Conservation (phyloP, 495 filamentous ascomycete genomes). For the Tuber indicum region DNA sequence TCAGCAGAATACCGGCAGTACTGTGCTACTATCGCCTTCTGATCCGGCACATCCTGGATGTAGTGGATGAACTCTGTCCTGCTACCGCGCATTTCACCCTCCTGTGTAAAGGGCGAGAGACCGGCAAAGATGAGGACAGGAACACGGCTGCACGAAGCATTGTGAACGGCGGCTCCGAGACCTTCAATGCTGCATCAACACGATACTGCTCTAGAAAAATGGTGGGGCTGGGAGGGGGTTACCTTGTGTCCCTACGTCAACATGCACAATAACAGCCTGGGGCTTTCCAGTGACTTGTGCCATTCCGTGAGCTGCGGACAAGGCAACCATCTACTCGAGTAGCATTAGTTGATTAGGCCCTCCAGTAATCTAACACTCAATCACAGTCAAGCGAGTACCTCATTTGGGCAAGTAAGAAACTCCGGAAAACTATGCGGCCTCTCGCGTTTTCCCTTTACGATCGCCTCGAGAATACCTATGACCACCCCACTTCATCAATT, state of each 20-base stretch:
- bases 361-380: conserved; percentile 4
- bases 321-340: conserved; percentile 73
- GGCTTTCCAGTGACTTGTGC: conserved; percentile 78
- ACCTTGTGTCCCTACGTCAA: conserved; percentile 93
- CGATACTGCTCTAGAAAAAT: background rate
- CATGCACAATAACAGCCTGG: conserved; percentile 90
- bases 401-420: conserved; percentile 91
- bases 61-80: conserved; percentile 96
- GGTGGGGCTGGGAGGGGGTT: background rate
- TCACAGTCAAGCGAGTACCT: conserved; percentile 47
- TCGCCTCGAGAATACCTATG: conserved; percentile 77
- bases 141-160: conserved; percentile 75
- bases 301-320: conserved; percentile 95
- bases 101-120: conserved; percentile 78
- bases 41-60: conserved; percentile 94
- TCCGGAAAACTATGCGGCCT: conserved; percentile 63
- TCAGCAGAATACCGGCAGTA: conserved; percentile 92
- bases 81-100: conserved; percentile 81
- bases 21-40: conserved; percentile 83
- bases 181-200: conserved; percentile 6
- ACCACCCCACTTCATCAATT: background rate
- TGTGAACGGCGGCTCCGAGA: conserved; percentile 84
- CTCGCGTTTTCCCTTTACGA: conserved; percentile 74
- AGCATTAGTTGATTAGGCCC: conserved; percentile 4
- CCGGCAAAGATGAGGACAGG: conserved; percentile 90